Evolutionary conservation across 805 yeast genomes (phyloP).

Genomic region (Yarrowia bubula): DNA sequence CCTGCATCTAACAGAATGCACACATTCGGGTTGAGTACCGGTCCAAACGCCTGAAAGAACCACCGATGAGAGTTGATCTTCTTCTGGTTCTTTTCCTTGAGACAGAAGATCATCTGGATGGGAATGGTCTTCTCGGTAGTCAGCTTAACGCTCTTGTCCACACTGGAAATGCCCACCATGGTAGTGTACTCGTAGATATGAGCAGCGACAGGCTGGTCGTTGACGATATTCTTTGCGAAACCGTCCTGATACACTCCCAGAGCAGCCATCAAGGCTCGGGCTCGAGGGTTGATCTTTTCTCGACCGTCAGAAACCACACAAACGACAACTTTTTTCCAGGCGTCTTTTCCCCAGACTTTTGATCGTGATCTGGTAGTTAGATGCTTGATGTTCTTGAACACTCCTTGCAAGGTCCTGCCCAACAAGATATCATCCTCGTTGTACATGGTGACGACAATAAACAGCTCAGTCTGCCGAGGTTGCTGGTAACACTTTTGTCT

Average conservation of each 20-base stretch:
- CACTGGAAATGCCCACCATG: conserved; percentile 76
- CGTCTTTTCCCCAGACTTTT: conserved; percentile 87
- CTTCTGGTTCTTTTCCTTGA: conserved; percentile 83
- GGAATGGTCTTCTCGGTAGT: conserved; percentile 69
- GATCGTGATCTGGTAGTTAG: conserved; percentile 62
- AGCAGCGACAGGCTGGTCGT: conserved; percentile 74
- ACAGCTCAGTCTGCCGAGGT: conserved; percentile 79
- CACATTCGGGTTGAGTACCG: conserved; percentile 74
- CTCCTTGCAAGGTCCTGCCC: conserved; percentile 86
- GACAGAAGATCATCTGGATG: conserved; percentile 81
- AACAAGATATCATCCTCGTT: conserved; percentile 81
- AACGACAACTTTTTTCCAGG: conserved; percentile 93
- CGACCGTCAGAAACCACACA: conserved; percentile 92
- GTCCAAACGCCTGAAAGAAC: conserved; percentile 92
- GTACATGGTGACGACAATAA: conserved; percentile 85
- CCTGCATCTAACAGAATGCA: conserved; percentile 91
- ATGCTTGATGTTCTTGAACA: conserved; percentile 80
- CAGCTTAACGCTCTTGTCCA: conserved; percentile 60
- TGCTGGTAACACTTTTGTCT: conserved; percentile 76
- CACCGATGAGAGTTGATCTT: conserved; percentile 96
- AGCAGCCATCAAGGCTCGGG: conserved; percentile 78
- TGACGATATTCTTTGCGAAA: conserved; percentile 86
- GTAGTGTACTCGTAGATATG: conserved; percentile 94
- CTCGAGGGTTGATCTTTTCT: conserved; percentile 71
- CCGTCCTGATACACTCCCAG: conserved; percentile 94